These are phyloP conservation scores for Magnaporthiopsis poae DNA, from an alignment of 2,329 filamentous ascomycete species.

Conservation along the genomic window DNA sequence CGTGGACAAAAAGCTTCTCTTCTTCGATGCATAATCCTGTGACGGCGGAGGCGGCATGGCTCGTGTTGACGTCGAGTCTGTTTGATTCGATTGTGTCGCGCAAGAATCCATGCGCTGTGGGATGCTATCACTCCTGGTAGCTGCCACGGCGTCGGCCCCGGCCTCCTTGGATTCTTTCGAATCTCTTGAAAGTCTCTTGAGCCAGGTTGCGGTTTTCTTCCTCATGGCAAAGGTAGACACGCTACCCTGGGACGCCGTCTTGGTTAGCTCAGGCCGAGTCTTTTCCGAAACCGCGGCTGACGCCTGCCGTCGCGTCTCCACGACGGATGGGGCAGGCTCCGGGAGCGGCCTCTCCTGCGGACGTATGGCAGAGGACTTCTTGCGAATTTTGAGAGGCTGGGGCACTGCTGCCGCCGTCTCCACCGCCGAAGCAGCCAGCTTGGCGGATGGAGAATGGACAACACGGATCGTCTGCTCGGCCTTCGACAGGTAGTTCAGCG, in stretches of 20 bases:
- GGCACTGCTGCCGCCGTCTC: slow-evolving; percentile 24
- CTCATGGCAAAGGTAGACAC: slow-evolving; percentile 5
- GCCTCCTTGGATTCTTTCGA: slow-evolving; percentile 6
- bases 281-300: neutral
- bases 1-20: slow-evolving; percentile 43
- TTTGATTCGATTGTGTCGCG: slow-evolving; percentile 4
- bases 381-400: slow-evolving; percentile 32
- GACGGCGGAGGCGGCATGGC: slow-evolving; percentile 1
- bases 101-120: neutral
- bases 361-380: slow-evolving; percentile 20
- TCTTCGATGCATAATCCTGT: slow-evolving; percentile 20
- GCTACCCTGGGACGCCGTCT: slow-evolving; percentile 4
- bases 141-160: neutral
- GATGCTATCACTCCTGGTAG: neutral
- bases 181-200: slow-evolving; percentile 6
- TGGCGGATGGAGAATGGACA: slow-evolving; percentile 38
- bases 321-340: neutral
- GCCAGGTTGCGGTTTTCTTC: slow-evolving; percentile 5
- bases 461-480: slow-evolving; percentile 45
- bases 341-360: neutral
- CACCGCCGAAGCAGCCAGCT: slow-evolving; percentile 20
- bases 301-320: neutral
- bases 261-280: neutral
- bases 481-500: slow-evolving; percentile 35
- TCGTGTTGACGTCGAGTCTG: slow-evolving; percentile 2